phyloP scores from a whole-genome alignment of 352 stramenopile species.

The Phytopythium helicoides region DNA sequence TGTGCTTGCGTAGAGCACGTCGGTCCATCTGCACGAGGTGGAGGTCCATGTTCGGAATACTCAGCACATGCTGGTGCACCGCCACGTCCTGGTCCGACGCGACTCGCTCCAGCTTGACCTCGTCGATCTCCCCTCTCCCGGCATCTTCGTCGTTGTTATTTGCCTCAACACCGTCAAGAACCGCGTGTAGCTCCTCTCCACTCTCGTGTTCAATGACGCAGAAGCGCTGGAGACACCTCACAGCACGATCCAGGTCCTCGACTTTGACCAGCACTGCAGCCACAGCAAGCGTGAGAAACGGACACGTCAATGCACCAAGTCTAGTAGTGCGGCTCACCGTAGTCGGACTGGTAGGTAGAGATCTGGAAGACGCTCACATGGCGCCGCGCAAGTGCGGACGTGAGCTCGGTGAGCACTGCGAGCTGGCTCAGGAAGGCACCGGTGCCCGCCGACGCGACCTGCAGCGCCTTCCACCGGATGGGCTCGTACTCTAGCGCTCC shows the following conservation, averaged over 20 bases:
- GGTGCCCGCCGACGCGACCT: constrained; percentile 51
- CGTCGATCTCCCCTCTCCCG: not conserved
- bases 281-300: constrained; percentile 1
- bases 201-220: constrained; percentile 56
- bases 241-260: constrained; percentile 42
- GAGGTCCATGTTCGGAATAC: constrained; percentile 46
- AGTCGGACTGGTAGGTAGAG: constrained; percentile 73
- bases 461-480: constrained; percentile 56
- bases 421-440: constrained; percentile 58
- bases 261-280: constrained; percentile 55
- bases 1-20: constrained; percentile 37
- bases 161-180: not conserved
- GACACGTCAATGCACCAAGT: not conserved
- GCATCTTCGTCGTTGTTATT: not conserved
- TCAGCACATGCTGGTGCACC: constrained; percentile 54
- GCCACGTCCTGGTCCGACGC: constrained; percentile 12
- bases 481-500: constrained; percentile 42
- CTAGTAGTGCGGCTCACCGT: too few species aligned
- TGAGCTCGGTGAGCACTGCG: constrained; percentile 57
- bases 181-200: constrained; percentile 16
- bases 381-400: constrained; percentile 43
- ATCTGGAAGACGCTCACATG: constrained; percentile 68
- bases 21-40: constrained; percentile 55
- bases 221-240: constrained; percentile 49
- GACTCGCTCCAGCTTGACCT: not conserved